These are phyloP conservation scores for Scolecobasidium constrictum DNA, from an alignment of 2,329 filamentous ascomycete species.

Conservation along the genomic window DNA sequence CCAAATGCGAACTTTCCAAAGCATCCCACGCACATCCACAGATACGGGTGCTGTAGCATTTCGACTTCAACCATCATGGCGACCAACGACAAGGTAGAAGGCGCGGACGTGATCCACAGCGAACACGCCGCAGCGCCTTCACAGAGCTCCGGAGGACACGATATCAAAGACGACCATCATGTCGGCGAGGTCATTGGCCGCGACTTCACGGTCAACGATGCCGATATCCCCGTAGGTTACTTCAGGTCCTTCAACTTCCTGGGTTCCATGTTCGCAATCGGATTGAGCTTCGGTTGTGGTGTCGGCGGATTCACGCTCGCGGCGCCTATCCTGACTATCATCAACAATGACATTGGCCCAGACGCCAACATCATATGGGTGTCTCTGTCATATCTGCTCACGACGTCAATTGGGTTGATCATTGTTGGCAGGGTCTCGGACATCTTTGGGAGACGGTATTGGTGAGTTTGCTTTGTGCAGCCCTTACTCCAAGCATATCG, in stretches of 20 bases:
- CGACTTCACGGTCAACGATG: conserved; percentile 14
- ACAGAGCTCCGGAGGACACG: not conserved
- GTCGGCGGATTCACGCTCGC: conserved; percentile 15
- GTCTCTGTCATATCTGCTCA: conserved; percentile 14
- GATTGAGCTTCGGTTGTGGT: conserved; percentile 13
- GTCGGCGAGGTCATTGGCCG: conserved; percentile 12
- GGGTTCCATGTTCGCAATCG: conserved; percentile 16
- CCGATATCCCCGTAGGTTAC: conserved; percentile 13
- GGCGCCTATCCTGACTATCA: conserved; percentile 14
- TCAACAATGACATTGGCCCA: conserved; percentile 17
- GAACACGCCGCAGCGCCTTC: not conserved
- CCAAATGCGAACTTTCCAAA: too few species aligned
- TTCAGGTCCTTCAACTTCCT: conserved; percentile 13
- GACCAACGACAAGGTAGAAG: not conserved
- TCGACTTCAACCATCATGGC: too few species aligned
- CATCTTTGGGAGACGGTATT: conserved; percentile 15
- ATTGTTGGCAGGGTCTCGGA: conserved; percentile 20
- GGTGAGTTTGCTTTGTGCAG: too few species aligned
- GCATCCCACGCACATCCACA: too few species aligned
- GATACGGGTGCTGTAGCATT: too few species aligned
- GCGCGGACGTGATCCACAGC: not conserved
- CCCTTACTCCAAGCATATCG: too few species aligned
- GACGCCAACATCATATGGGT: conserved; percentile 16
- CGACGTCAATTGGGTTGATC: conserved; percentile 14
- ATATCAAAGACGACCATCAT: not conserved